These are phyloP conservation scores for Phytophthora boehmeriae DNA, from an alignment of 352 stramenopile species.

Conservation along the genomic window DNA sequence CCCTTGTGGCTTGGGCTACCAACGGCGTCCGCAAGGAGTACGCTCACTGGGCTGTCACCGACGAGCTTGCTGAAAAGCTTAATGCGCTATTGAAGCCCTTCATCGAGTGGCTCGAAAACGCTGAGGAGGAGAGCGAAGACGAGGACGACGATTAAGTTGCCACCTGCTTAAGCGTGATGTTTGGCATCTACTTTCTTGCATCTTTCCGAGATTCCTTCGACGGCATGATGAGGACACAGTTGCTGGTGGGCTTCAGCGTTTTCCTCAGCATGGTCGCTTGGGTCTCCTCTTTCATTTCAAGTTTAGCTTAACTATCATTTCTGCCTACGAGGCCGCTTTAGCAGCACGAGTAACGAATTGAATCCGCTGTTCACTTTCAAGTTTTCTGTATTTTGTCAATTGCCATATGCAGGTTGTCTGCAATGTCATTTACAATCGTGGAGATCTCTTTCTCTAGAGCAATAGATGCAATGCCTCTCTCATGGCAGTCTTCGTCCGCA, in stretches of 20 bases:
- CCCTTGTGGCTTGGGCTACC: slow-evolving; percentile 92
- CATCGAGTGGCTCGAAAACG: slow-evolving; percentile 97
- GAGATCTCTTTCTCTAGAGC: slow-evolving; percentile 50
- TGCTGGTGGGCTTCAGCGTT: neutral
- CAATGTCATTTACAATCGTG: slow-evolving; percentile 31
- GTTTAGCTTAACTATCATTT: neutral
- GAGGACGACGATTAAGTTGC: slow-evolving; percentile 58
- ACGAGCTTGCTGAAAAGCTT: slow-evolving; percentile 88
- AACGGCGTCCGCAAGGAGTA: slow-evolving; percentile 77
- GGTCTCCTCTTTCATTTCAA: neutral
- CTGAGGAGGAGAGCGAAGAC: slow-evolving; percentile 90
- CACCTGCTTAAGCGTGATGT: no score
- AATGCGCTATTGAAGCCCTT: slow-evolving; percentile 92
- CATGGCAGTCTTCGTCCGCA: neutral
- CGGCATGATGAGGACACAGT: neutral
- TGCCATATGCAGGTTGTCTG: slow-evolving; percentile 2
- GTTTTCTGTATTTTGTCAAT: slow-evolving; percentile 10
- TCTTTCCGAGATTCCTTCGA: neutral
- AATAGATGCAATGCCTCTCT: neutral
- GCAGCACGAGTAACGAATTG: slow-evolving; percentile 15
- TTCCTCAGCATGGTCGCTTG: neutral
- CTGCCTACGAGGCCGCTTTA: neutral
- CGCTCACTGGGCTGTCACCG: slow-evolving; percentile 87
- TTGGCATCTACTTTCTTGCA: slow-evolving; percentile 1
- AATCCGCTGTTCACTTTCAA: slow-evolving; percentile 12